phyloP scores from a whole-genome alignment of 2,329 filamentous ascomycete species.

The Aspergillus sp. region DNA sequence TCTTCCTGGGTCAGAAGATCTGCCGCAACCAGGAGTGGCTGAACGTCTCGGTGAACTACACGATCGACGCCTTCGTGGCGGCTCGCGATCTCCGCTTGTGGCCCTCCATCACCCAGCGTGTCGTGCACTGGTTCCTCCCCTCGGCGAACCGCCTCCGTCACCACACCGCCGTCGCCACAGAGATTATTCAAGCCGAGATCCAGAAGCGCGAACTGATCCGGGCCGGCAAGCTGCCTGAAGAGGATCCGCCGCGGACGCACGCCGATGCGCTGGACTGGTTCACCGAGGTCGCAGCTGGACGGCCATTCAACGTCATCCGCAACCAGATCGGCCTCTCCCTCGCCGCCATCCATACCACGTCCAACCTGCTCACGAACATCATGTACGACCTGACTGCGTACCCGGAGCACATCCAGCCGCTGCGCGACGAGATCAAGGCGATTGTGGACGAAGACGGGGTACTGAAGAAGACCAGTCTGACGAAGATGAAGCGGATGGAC shows the following conservation, averaged over 20 bases:
- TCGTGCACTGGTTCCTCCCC: constrained; percentile 48
- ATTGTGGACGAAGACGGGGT: constrained; percentile 44
- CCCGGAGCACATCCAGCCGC: constrained; percentile 51
- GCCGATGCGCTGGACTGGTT: constrained; percentile 31
- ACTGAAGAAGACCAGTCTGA: constrained; percentile 30
- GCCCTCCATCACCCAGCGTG: constrained; percentile 41
- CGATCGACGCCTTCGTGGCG: constrained; percentile 21
- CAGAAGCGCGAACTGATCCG: constrained; percentile 20
- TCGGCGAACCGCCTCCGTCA: constrained; percentile 38
- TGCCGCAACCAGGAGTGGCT: constrained; percentile 57
- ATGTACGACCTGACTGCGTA: constrained; percentile 54
- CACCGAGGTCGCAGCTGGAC: constrained; percentile 14
- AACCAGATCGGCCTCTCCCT: constrained; percentile 28
- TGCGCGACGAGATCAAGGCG: constrained; percentile 52
- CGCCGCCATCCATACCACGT: constrained; percentile 36
- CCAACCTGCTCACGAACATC: constrained; percentile 43
- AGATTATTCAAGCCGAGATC: constrained; percentile 32
- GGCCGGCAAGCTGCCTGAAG: constrained; percentile 17
- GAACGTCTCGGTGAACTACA: constrained; percentile 30
- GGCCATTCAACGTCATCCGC: constrained; percentile 15
- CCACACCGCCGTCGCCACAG: constrained; percentile 37
- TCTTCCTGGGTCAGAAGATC: constrained; percentile 53
- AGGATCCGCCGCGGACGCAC: constrained; percentile 14
- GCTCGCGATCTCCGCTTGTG: constrained; percentile 42
- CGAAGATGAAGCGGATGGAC: constrained; percentile 35